Percentiles rank a stretch among this genome's conserved stretches.
phyloP scores from a whole-genome alignment of 495 filamentous ascomycete species.

The Aspergillus baeticus region DNA sequence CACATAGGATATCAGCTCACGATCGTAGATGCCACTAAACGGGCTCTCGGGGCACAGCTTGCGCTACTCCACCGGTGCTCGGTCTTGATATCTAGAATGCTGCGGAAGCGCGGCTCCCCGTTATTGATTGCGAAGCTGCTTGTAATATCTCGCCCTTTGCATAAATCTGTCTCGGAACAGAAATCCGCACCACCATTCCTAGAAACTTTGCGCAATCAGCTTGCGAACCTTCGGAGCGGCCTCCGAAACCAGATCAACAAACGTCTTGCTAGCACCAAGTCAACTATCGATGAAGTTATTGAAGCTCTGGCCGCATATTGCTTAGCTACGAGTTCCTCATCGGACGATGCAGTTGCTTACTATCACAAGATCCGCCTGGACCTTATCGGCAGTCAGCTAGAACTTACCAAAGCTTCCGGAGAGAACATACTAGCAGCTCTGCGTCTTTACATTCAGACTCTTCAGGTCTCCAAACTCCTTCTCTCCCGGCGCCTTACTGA shows the following conservation, averaged over 20 bases:
- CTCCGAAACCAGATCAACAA: constrained; percentile 67
- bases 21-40: constrained; percentile 50
- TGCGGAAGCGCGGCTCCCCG: constrained; percentile 57
- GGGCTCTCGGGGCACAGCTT: constrained; percentile 59
- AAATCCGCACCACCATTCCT: constrained; percentile 51
- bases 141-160: constrained; percentile 69
- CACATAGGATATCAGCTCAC: constrained; percentile 29
- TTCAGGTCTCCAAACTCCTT: constrained; percentile 71
- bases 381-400: constrained; percentile 60
- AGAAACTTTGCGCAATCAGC: constrained; percentile 59
- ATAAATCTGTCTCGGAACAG: constrained; percentile 62
- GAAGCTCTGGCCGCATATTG: constrained; percentile 79
- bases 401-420: constrained; percentile 27
- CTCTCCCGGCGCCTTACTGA: constrained; percentile 72
- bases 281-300: constrained; percentile 55
- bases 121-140: constrained; percentile 77
- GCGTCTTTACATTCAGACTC: constrained; percentile 70
- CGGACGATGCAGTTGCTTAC: constrained; percentile 75
- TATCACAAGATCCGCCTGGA: constrained; percentile 75
- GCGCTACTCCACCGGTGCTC: constrained; percentile 61
- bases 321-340: constrained; percentile 76
- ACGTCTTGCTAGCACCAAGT: constrained; percentile 53
- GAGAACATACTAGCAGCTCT: constrained; percentile 61
- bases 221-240: constrained; percentile 58
- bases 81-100: constrained; percentile 50